These are phyloP conservation scores for Cladophialophora carrionii DNA, from an alignment of 2,329 filamentous ascomycete species.

Conservation along the genomic window DNA sequence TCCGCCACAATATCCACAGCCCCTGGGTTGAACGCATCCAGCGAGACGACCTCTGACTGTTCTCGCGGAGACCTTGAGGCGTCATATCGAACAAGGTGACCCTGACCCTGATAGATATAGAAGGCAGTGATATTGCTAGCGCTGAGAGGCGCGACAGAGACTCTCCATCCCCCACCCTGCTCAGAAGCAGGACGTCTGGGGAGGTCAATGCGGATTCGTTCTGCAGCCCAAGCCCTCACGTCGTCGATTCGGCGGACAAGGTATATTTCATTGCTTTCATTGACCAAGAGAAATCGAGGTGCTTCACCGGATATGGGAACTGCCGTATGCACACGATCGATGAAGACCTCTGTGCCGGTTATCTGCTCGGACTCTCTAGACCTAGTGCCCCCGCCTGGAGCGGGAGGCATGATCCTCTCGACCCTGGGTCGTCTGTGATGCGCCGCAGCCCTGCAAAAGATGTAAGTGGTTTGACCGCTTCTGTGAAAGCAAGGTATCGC, in stretches of 20 bases:
- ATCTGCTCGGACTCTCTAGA: background rate
- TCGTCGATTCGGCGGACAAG: background rate
- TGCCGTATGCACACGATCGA: background rate
- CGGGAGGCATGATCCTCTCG: background rate
- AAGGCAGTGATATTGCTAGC: background rate
- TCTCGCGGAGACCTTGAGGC: background rate
- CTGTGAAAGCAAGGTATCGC: conserved; percentile 9
- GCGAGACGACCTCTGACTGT: background rate
- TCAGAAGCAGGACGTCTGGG: background rate
- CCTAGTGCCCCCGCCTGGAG: background rate
- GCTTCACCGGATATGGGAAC: background rate
- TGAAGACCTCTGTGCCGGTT: background rate
- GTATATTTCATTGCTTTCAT: conserved; percentile 1
- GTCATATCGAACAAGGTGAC: conserved; percentile 8
- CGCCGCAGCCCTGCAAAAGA: conserved; percentile 1
- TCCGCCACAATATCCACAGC: background rate
- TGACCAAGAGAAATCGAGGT: conserved; percentile 4
- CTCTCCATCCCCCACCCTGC: background rate
- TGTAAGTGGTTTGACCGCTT: conserved; percentile 3
- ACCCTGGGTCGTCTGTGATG: background rate
- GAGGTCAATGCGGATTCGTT: background rate
- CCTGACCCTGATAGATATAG: background rate
- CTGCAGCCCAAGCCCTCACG: background rate
- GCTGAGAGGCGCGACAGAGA: background rate
- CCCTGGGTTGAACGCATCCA: conserved; percentile 1